Percentiles rank a stretch among this genome's conserved stretches.
Evolutionary conservation across 345 rosid species (phyloP).

Genomic region (Boechera stricta): DNA sequence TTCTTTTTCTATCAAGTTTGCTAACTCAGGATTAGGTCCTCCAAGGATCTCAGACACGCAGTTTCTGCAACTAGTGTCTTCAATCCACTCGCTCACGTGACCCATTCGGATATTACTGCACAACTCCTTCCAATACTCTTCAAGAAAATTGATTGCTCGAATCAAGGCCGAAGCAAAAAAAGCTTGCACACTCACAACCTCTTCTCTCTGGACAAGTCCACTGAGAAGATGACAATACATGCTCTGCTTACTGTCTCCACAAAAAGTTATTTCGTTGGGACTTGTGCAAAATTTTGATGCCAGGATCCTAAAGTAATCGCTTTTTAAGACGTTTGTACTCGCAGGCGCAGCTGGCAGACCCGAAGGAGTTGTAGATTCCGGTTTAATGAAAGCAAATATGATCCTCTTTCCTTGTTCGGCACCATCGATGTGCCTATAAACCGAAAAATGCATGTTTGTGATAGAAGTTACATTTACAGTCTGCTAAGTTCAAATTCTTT

Average conservation of each 20-base stretch:
- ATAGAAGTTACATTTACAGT: background rate
- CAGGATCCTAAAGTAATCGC: background rate
- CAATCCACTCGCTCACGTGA: background rate
- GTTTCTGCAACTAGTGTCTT: background rate
- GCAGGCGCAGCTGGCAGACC: background rate
- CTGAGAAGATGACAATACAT: slow-evolving; percentile 4
- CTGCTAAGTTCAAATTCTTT: too few species aligned
- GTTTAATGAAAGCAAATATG: background rate
- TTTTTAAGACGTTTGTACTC: background rate
- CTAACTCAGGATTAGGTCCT: slow-evolving; percentile 8
- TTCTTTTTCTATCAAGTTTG: background rate
- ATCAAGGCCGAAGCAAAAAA: background rate
- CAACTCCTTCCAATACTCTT: slow-evolving; percentile 1
- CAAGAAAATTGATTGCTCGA: background rate
- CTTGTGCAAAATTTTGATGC: background rate
- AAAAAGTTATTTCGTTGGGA: background rate
- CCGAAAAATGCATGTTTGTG: background rate
- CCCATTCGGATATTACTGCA: slow-evolving; percentile 3
- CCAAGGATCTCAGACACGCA: background rate
- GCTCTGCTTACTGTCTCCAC: background rate
- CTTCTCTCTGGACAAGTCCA: slow-evolving; percentile 10
- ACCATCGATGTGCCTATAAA: background rate
- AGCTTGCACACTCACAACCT: background rate
- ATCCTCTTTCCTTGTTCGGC: background rate
- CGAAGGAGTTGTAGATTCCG: background rate